A percentile compares a stretch with the other conserved stretches of the same genome.
These are phyloP conservation scores for Stagonosporopsis cucurbitacearum DNA, from an alignment of 2,329 filamentous ascomycete genomes.

Conservation along the genomic window DNA sequence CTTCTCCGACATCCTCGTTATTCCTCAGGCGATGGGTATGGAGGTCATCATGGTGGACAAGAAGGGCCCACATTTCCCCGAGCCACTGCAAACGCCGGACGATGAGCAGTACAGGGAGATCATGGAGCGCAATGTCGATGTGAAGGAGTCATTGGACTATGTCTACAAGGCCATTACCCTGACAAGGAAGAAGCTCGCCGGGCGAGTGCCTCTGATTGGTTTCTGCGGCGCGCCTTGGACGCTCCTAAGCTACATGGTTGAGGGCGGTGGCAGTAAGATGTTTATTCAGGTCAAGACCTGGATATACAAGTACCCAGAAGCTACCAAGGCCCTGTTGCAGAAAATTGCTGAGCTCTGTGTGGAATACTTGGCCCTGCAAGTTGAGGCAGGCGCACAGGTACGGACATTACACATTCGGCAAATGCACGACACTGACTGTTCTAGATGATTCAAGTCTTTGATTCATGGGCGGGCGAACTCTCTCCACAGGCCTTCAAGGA, in stretches of 20 bases:
- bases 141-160: slow-evolving; percentile 84
- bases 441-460: slow-evolving; percentile 91
- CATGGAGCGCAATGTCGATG: slow-evolving; percentile 79
- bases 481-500: slow-evolving; percentile 81
- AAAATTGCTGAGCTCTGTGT: slow-evolving; percentile 96
- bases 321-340: slow-evolving; percentile 79
- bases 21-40: slow-evolving; percentile 98
- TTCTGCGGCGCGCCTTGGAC: slow-evolving; percentile 99
- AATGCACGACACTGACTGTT: slow-evolving; percentile 22
- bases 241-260: slow-evolving; percentile 97
- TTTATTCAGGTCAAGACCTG: slow-evolving; percentile 95
- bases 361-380: slow-evolving; percentile 90
- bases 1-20: slow-evolving; percentile 97
- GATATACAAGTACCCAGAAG: slow-evolving; percentile 87
- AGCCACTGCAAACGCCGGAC: slow-evolving; percentile 77
- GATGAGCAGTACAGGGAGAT: slow-evolving; percentile 84
- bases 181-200: slow-evolving; percentile 84
- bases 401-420: neutral
- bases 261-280: slow-evolving; percentile 93
- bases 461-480: slow-evolving; percentile 96
- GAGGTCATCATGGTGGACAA: slow-evolving; percentile 98
- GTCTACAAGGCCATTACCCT: slow-evolving; percentile 95
- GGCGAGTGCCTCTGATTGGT: slow-evolving; percentile 89
- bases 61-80: slow-evolving; percentile 93
- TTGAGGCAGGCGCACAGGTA: slow-evolving; percentile 89